Percentiles rank a stretch among this genome's conserved stretches.
These are phyloP conservation scores for Mucor circinelloides DNA, from an alignment of 371 early-diverging fungal genomes.

Conservation along the genomic window DNA sequence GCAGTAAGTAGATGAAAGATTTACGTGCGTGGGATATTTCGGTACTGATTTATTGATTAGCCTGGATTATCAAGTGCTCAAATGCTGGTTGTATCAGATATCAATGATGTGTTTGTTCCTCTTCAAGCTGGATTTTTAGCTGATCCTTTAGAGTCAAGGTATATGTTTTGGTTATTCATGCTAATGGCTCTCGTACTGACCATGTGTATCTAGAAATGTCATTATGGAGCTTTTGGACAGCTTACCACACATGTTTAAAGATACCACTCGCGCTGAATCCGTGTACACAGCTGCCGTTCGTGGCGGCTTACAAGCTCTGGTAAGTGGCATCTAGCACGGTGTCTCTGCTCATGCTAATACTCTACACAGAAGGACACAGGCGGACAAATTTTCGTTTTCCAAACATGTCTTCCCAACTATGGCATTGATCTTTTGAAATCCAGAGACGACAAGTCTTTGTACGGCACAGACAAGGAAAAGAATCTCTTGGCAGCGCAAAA, in stretches of 20 bases:
- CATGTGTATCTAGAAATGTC: slow-evolving; percentile 50
- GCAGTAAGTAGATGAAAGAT: slow-evolving; percentile 50
- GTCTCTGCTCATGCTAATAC: background rate
- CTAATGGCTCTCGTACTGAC: too few relatives aligned
- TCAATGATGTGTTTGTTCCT: slow-evolving; percentile 93
- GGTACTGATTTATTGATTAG: slow-evolving; percentile 33
- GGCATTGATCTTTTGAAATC: slow-evolving; percentile 86
- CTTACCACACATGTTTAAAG: slow-evolving; percentile 84
- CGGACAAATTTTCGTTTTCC: slow-evolving; percentile 88
- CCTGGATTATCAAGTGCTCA: slow-evolving; percentile 82
- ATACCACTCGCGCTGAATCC: slow-evolving; percentile 76
- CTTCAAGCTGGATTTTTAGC: slow-evolving; percentile 91
- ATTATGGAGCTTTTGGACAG: slow-evolving; percentile 83
- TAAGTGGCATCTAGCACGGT: slow-evolving; percentile 34
- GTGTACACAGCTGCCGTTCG: slow-evolving; percentile 87
- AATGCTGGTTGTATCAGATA: slow-evolving; percentile 96
- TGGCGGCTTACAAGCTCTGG: slow-evolving; percentile 81
- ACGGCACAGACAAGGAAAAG: slow-evolving; percentile 93
- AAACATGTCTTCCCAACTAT: slow-evolving; percentile 85
- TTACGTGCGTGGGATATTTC: background rate
- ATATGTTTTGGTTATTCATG: too few relatives aligned
- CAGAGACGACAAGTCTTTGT: slow-evolving; percentile 86
- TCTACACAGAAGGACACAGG: slow-evolving; percentile 57
- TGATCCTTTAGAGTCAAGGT: slow-evolving; percentile 76
- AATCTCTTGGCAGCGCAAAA: slow-evolving; percentile 82